A percentile compares a stretch with the other conserved stretches of the same genome.
These are phyloP conservation scores for Amphibolis antarctica DNA, from an alignment of 106 monocot genomes.

Conservation along the genomic window DNA sequence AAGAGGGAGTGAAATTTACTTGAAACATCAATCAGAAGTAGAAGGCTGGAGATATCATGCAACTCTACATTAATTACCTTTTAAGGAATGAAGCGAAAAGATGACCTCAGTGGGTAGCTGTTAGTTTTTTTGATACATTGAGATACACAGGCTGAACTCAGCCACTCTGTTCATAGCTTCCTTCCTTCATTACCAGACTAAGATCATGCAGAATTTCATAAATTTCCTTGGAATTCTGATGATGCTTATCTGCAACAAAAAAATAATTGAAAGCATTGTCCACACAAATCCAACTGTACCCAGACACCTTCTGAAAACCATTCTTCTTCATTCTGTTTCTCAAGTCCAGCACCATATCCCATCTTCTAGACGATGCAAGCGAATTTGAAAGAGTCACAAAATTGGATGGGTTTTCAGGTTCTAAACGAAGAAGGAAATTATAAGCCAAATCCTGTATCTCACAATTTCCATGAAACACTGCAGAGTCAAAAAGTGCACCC, in stretches of 20 bases:
- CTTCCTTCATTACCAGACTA: constrained; percentile 9
- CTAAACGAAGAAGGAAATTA: constrained; percentile 36
- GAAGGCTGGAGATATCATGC: too few species aligned
- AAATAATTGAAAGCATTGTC: constrained; percentile 23
- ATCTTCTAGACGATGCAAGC: constrained; percentile 61
- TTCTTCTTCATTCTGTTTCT: constrained; percentile 41
- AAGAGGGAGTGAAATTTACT: too few species aligned
- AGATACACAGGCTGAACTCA: too few species aligned
- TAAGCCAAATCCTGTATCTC: constrained; percentile 49
- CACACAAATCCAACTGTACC: constrained; percentile 58
- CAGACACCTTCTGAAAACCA: constrained; percentile 44
- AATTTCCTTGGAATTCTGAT: constrained; percentile 19
- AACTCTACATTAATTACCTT: too few species aligned
- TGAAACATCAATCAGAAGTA: too few species aligned
- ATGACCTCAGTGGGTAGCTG: too few species aligned
- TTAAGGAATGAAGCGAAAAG: too few species aligned
- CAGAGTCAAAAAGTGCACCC: constrained; percentile 54
- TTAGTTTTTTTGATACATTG: too few species aligned
- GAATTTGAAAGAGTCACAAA: constrained; percentile 55
- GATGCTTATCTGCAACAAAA: constrained; percentile 38
- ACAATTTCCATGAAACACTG: constrained; percentile 29
- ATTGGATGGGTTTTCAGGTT: constrained; percentile 53
- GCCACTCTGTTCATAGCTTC: neutral
- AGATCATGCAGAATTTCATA: constrained; percentile 25
- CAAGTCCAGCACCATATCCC: constrained; percentile 46